Evolutionary conservation across 2,329 filamentous ascomycete species (phyloP).

Genomic region (Colletotrichum somersetense): DNA sequence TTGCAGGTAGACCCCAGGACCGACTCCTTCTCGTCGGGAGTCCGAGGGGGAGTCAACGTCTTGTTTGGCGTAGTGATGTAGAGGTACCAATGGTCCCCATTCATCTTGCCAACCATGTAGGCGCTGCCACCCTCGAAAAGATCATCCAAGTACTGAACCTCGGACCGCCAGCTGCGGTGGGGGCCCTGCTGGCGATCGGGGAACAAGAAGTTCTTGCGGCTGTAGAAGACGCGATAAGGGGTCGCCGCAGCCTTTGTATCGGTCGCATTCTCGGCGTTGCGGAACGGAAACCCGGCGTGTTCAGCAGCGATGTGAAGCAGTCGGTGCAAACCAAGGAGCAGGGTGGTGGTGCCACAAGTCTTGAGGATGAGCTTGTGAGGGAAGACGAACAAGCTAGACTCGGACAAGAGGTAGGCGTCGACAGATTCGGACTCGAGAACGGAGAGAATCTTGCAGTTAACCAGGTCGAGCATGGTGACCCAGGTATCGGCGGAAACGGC

Average conservation of each 20-base stretch:
- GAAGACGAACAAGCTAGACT: conserved; percentile 99
- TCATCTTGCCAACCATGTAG: conserved; percentile 99
- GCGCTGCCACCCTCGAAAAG: conserved; percentile 94
- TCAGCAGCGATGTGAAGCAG: conserved; percentile 92
- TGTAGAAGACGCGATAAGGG: conserved; percentile 97
- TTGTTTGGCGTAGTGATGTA: conserved; percentile 93
- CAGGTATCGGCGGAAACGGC: conserved; percentile 85
- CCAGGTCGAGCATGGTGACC: conserved; percentile 97
- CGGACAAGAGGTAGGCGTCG: conserved; percentile 95
- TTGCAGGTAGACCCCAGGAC: conserved; percentile 57
- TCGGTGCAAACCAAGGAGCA: conserved; percentile 88
- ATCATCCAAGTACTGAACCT: conserved; percentile 92
- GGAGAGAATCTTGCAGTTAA: conserved; percentile 98
- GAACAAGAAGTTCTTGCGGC: conserved; percentile 97
- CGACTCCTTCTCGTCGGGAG: conserved; percentile 65
- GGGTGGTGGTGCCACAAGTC: conserved; percentile 96
- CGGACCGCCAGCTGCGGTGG: conserved; percentile 97
- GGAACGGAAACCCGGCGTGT: conserved; percentile 89
- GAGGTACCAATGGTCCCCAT: conserved; percentile 98
- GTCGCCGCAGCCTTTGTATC: conserved; percentile 83
- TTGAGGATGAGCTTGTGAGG: conserved; percentile 99
- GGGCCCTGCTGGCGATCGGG: conserved; percentile 94
- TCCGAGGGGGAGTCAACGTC: conserved; percentile 83
- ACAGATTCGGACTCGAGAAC: conserved; percentile 93
- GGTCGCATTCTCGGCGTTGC: conserved; percentile 74